Evolutionary conservation across 345 rosid species (phyloP).

Genomic region (Salix arbutifolia): DNA sequence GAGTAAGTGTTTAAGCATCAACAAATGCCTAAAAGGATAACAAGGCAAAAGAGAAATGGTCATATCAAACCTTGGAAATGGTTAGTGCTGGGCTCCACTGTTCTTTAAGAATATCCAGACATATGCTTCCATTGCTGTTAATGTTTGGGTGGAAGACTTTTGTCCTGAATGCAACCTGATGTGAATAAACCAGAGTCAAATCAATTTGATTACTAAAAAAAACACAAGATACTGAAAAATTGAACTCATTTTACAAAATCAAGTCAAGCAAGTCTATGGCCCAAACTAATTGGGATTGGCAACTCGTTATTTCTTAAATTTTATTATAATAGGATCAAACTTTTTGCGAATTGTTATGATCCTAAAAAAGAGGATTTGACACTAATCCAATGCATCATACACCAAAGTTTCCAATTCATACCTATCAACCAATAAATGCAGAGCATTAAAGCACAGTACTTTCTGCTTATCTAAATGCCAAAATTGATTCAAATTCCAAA

Average conservation of each 20-base stretch:
- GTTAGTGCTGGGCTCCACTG: conserved; percentile 27
- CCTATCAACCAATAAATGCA: neutral
- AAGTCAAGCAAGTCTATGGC: neutral
- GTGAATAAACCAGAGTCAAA: neutral
- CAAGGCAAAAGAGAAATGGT: neutral
- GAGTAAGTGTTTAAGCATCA: neutral
- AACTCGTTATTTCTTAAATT: too few relatives aligned
- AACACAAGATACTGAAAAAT: neutral
- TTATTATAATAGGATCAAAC: neutral
- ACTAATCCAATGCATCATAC: neutral
- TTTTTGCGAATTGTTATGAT: too few relatives aligned
- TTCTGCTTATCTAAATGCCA: too few relatives aligned
- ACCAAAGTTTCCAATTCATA: neutral
- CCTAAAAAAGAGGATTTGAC: too few relatives aligned
- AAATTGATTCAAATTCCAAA: too few relatives aligned
- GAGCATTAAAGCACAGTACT: neutral
- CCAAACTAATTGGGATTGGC: neutral
- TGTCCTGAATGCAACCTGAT: conserved; percentile 20
- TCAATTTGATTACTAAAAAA: neutral
- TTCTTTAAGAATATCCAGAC: conserved; percentile 23
- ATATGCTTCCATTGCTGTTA: conserved; percentile 22
- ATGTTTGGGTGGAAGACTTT: conserved; percentile 24
- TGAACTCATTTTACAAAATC: neutral
- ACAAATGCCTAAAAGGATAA: neutral
- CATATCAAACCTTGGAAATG: conserved; percentile 20